Evolutionary conservation across 192 early-diverging fungal species (phyloP).

Genomic region (Coemansia sp.): DNA sequence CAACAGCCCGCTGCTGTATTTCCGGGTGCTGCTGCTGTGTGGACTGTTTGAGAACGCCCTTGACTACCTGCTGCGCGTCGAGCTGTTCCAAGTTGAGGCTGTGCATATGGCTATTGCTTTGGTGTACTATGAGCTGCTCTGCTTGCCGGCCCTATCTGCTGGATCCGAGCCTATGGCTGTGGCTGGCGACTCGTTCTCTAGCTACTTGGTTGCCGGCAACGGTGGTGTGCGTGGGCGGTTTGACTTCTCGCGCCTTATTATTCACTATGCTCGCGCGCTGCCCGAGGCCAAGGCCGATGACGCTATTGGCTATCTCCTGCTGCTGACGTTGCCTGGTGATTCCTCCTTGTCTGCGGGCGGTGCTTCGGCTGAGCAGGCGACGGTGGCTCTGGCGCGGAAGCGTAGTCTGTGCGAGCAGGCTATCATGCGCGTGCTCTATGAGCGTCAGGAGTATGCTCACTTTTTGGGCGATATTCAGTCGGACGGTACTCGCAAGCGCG

Average conservation of each 20-base stretch:
- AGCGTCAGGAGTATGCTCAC: constrained; percentile 57
- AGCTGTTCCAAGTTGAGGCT: constrained; percentile 71
- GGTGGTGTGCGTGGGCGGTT: constrained; percentile 7
- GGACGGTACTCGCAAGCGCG: constrained; percentile 47
- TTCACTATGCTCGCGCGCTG: constrained; percentile 41
- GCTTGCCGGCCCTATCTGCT: constrained; percentile 54
- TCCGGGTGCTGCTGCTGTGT: constrained; percentile 77
- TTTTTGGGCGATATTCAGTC: constrained; percentile 59
- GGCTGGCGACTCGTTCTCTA: constrained; percentile 19
- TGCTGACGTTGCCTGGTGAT: constrained; percentile 30
- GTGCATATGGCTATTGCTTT: constrained; percentile 88
- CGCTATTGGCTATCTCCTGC: constrained; percentile 38
- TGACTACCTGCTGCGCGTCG: constrained; percentile 64
- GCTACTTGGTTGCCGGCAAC: constrained; percentile 16
- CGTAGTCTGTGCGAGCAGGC: constrained; percentile 27
- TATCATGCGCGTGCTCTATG: constrained; percentile 56
- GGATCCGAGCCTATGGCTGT: neutral
- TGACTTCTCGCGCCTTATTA: constrained; percentile 33
- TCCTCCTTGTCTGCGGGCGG: neutral
- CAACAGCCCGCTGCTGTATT: constrained; percentile 72
- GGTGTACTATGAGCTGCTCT: constrained; percentile 75
- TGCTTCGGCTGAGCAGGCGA: neutral
- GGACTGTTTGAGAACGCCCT: constrained; percentile 92
- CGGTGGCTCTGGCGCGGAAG: constrained; percentile 10
- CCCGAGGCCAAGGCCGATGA: constrained; percentile 28